A percentile compares a stretch with the other conserved stretches of the same genome.
phyloP scores from a whole-genome alignment of 371 early-diverging fungal genomes.

The Phascolomyces articulosus region DNA sequence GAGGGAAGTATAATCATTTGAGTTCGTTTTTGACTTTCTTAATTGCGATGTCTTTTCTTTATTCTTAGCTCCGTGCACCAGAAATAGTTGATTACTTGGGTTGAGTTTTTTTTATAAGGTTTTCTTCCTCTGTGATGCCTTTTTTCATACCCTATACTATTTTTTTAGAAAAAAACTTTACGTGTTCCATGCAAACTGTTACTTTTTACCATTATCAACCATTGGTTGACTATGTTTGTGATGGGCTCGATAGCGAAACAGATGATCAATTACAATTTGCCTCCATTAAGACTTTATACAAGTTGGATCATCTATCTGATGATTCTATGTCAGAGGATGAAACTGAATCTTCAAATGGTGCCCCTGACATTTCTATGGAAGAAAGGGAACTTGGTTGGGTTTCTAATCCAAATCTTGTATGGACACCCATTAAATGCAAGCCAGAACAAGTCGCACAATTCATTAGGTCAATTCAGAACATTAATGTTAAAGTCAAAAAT shows the following conservation, averaged over 20 bases:
- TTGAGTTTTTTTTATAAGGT: no score
- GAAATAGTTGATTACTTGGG: no score
- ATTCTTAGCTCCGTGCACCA: no score
- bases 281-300: background rate
- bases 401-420: background rate
- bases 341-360: background rate
- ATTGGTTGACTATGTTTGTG: conserved; percentile 4
- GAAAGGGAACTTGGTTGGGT: background rate
- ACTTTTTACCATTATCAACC: conserved; percentile 8
- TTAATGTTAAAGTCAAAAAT: background rate
- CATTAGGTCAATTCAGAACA: background rate
- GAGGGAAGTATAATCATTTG: no score
- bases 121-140: no score
- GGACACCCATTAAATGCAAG: conserved; percentile 5
- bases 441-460: conserved; percentile 8
- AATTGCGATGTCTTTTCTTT: no score
- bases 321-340: conserved; percentile 12
- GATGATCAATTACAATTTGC: no score
- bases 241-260: background rate
- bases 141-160: no score
- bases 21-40: no score
- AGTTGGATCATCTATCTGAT: conserved; percentile 6
- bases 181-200: no score
- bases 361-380: conserved; percentile 4
- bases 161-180: no score